A percentile compares a stretch with the other conserved stretches of the same genome.
phyloP scores from a whole-genome alignment of 1,284 basidiomycete genomes.

The Stygiomarasmius scandens region DNA sequence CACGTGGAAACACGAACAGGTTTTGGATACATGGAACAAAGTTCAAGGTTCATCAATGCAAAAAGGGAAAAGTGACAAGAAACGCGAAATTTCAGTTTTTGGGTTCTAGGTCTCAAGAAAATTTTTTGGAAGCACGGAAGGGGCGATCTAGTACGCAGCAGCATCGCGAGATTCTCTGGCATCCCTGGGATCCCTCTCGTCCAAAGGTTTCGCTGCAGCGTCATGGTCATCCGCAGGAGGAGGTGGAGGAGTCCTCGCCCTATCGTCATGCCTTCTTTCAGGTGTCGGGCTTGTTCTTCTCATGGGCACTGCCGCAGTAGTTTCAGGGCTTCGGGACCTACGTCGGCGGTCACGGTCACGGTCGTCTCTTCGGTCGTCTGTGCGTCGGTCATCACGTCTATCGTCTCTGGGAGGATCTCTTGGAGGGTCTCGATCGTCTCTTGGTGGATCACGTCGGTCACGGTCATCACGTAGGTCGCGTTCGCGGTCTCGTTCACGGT shows the following conservation, averaged over 20 bases:
- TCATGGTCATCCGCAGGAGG: conserved; percentile 1
- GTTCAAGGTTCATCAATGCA: no score
- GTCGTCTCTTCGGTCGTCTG: conserved; percentile 2
- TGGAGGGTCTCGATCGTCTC: conserved; percentile 23
- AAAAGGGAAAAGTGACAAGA: no score
- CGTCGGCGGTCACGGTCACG: conserved; percentile 7
- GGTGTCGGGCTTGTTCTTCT: conserved; percentile 23
- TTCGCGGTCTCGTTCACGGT: conserved; percentile 39
- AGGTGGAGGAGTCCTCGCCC: conserved; percentile 29
- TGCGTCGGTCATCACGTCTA: neutral
- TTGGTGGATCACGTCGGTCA: conserved; percentile 23
- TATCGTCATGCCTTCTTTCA: conserved; percentile 35
- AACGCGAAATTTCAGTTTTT: no score
- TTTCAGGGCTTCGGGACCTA: conserved; percentile 1
- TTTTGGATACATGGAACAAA: no score
- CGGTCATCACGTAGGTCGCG: conserved; percentile 36
- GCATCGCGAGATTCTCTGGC: neutral
- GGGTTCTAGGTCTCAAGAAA: no score
- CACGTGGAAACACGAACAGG: no score
- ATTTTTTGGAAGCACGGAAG: neutral
- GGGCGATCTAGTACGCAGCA: neutral
- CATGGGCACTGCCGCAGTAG: neutral
- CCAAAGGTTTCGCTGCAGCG: conserved; percentile 1
- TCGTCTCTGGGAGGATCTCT: conserved; percentile 10
- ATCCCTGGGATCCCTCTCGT: neutral